Evolutionary conservation across 2,329 filamentous ascomycete species (phyloP), one percentile per base, ranked within the genome.

Genomic region (Aspergillus clavatus): DNA sequence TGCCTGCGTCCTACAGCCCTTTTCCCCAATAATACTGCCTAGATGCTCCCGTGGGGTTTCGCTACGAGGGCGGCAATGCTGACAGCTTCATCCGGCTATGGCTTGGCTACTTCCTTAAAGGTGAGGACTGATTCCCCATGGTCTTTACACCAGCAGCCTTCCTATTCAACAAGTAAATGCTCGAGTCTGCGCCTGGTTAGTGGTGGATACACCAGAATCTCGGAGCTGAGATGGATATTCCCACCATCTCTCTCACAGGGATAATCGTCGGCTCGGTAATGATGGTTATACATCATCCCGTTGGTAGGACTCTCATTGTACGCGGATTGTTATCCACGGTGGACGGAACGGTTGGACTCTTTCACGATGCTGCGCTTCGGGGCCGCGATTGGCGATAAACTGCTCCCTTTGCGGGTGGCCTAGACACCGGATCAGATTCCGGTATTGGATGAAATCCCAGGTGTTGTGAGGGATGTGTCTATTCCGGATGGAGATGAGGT

Each of bases 351-450:
- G n/a, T 40, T 58, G 1, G 53, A 59, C 21, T 52, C 56, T 5
- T 58, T 51, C 19, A 45, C 46, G 5, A 52, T 58, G 46, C 26
- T 59, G 42, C 46, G 56, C 1, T 40, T 56, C 10, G 55, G 56
- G 1, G 53, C 45, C 8, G 38, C 45, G 21, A 35, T 51, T 10
- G 42, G 29, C 29, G 29, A 33, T 18, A 33, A 33, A 18, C n/a
- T 33, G 29, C 29, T 33, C 14, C 29, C 29, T 33, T 3, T 33
- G 29, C 29, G 29, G 14, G 29, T 18, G 29, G 14, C 14, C 3
- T 4, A 10, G 14, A 10, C 7, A 10, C 2, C 3, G 7, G 14
- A 33, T 8, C 6, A 18, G 29, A 33, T 33, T 18, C 14, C 29
- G 14, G 29, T 33, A 18, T 18, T 33, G n/a, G 29, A 33, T 16